Evolutionary conservation across 805 yeast species (phyloP).

Genomic region (Candida koratica): DNA sequence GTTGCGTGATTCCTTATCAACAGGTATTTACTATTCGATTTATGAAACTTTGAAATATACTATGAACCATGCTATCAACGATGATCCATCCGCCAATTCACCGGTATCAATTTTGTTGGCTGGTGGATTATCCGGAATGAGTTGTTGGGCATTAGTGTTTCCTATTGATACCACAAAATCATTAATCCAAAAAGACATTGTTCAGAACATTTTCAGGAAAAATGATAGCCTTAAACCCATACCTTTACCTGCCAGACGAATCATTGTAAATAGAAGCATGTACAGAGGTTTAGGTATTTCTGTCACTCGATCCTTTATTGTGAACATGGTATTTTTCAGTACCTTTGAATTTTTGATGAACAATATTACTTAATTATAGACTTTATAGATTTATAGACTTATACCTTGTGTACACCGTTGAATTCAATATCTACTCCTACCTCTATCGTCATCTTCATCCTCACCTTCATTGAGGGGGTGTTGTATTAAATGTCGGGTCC

Average conservation of each 20-base stretch:
- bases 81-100: conserved; percentile 25
- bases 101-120: conserved; percentile 43
- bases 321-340: conserved; percentile 73
- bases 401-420: conserved; percentile 7
- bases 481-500: conserved; percentile 2
- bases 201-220: conserved; percentile 57
- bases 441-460: conserved; percentile 15
- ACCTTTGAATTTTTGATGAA: conserved; percentile 66
- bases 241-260: conserved; percentile 28
- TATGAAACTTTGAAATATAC: conserved; percentile 69
- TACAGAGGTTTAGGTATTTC: conserved; percentile 80
- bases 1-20: conserved; percentile 63
- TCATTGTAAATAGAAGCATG: conserved; percentile 42
- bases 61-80: conserved; percentile 30
- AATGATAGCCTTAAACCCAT: conserved; percentile 44
- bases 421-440: conserved; percentile 11
- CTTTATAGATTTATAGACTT: too few species aligned
- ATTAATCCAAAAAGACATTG: conserved; percentile 68
- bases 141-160: conserved; percentile 71
- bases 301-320: conserved; percentile 62
- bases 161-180: conserved; percentile 82
- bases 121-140: conserved; percentile 76
- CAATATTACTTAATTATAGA: conserved; percentile 34
- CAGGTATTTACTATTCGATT: conserved; percentile 69
- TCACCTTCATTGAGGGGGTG: conserved; percentile 5